A percentile compares a stretch with the other conserved stretches of the same genome.
phyloP scores from a whole-genome alignment of 2,329 filamentous ascomycete species.

The Metarhizium album region DNA sequence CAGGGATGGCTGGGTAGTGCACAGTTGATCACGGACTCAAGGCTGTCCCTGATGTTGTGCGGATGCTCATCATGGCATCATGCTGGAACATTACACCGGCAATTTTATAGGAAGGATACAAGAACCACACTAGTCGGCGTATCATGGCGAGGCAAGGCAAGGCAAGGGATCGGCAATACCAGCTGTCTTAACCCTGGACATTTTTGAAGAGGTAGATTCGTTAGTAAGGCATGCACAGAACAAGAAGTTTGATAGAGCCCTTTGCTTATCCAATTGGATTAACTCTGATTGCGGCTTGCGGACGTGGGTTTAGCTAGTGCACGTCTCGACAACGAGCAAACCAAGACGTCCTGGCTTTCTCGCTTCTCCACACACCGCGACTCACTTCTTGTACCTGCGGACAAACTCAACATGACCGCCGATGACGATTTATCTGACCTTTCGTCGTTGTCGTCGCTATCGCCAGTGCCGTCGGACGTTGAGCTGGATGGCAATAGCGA shows the following conservation, averaged over 20 bases:
- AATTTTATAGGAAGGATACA: neutral
- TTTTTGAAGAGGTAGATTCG: constrained; percentile 3
- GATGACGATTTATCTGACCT: constrained; percentile 55
- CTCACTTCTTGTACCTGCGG: constrained; percentile 12
- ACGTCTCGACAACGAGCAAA: constrained; percentile 16
- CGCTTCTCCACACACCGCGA: constrained; percentile 17
- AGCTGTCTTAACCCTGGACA: neutral
- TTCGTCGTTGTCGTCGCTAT: constrained; percentile 44
- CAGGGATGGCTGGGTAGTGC: neutral
- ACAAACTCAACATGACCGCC: constrained; percentile 37
- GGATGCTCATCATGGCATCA: neutral
- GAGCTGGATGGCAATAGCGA: constrained; percentile 37
- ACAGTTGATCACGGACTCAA: neutral
- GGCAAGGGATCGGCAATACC: neutral
- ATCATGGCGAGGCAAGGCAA: neutral
- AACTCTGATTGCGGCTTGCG: constrained; percentile 21
- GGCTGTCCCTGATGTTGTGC: neutral
- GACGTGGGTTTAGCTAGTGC: constrained; percentile 19
- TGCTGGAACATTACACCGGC: neutral
- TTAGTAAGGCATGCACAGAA: constrained; percentile 12
- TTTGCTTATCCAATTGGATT: constrained; percentile 20
- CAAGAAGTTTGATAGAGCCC: constrained; percentile 10
- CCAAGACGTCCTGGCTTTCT: constrained; percentile 16
- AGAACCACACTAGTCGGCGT: neutral
- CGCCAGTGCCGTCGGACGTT: constrained; percentile 32